These are phyloP conservation scores for Cenchrus fungigraminus DNA, from an alignment of 176 grass and related monocot genomes.

Conservation along the genomic window DNA sequence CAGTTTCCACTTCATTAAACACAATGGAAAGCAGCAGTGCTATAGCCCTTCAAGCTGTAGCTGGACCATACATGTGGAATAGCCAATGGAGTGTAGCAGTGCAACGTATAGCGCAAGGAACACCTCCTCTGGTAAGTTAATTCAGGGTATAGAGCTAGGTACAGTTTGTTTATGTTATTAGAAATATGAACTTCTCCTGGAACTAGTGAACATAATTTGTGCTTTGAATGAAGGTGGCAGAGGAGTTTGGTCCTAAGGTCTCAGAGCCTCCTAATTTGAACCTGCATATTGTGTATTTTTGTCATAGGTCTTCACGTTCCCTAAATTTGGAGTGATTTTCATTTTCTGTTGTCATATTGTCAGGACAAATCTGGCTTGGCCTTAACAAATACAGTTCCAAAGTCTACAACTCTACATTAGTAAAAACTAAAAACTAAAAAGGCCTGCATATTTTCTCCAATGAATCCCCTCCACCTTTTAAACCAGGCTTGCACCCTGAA, in stretches of 20 bases:
- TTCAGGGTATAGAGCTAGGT: conserved; percentile 13
- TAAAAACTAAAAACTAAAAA: neutral
- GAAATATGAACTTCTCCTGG: conserved; percentile 31
- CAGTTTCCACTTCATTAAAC: conserved; percentile 76
- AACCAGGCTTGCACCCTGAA: too few relatives aligned
- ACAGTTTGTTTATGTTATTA: conserved; percentile 20
- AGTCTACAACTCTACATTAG: neutral
- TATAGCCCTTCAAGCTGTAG: conserved; percentile 89
- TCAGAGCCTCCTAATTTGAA: neutral
- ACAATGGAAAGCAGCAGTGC: conserved; percentile 58
- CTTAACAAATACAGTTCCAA: neutral
- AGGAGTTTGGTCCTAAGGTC: neutral
- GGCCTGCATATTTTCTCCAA: conserved; percentile 6
- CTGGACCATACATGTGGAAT: conserved; percentile 98
- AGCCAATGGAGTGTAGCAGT: conserved; percentile 84
- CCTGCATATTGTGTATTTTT: neutral
- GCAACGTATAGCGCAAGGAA: conserved; percentile 89
- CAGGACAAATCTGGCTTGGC: too few relatives aligned
- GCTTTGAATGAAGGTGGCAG: conserved; percentile 6
- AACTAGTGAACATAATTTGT: conserved; percentile 8
- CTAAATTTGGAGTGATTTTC: neutral
- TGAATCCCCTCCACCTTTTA: too few relatives aligned
- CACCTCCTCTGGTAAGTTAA: conserved; percentile 83
- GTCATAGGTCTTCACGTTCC: conserved; percentile 5
- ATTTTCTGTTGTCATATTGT: too few relatives aligned